Conservation (phyloP, 352 stramenopile species). For the Phytophthora brassicae region DNA sequence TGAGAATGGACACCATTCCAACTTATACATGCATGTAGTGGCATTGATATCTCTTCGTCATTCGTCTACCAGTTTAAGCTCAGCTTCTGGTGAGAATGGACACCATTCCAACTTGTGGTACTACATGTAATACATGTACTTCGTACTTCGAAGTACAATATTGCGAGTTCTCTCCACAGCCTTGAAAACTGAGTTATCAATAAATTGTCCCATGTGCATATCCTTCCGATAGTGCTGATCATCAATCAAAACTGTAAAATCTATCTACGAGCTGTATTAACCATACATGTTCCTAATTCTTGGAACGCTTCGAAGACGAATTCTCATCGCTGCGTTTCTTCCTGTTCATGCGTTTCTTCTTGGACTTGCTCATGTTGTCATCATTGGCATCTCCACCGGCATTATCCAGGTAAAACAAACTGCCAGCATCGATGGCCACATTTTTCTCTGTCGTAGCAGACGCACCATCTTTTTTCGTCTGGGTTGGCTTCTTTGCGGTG, state of each 20-base stretch:
- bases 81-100: no score
- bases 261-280: slow-evolving; percentile 4
- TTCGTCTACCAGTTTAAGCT: background rate
- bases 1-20: no score
- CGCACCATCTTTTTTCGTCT: background rate
- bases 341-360: slow-evolving; percentile 36
- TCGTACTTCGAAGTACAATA: no score
- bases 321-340: slow-evolving; percentile 20
- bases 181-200: background rate
- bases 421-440: slow-evolving; percentile 4
- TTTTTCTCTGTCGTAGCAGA: background rate
- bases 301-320: slow-evolving; percentile 21
- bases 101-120: no score
- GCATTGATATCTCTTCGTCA: background rate
- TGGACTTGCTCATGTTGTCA: slow-evolving; percentile 23
- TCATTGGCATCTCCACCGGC: slow-evolving; percentile 36
- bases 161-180: no score
- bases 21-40: no score
- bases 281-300: slow-evolving; percentile 17
- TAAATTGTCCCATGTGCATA: no score
- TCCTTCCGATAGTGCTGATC: background rate
- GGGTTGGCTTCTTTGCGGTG: slow-evolving; percentile 11
- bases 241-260: background rate
- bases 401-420: slow-evolving; percentile 66
- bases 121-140: no score